Conservation (phyloP, 2,329 filamentous ascomycete species). For the Calonectria pauciramosa region DNA sequence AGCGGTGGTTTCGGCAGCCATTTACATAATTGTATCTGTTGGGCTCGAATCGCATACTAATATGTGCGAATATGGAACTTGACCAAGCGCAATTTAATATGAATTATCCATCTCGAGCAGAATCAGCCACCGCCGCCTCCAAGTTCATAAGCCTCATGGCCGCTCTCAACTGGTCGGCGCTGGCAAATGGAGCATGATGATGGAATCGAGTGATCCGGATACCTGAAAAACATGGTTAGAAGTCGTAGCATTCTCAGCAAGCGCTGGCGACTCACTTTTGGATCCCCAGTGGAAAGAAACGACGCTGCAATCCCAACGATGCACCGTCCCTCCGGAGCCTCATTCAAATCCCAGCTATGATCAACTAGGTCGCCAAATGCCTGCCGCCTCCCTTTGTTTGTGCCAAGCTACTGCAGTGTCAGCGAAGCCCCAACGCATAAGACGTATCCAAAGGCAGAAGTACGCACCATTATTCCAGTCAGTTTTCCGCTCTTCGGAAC, state of each 20-base stretch:
- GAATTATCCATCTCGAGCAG: no score
- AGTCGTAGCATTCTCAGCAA: neutral
- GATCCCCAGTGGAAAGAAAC: neutral
- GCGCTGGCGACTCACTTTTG: neutral
- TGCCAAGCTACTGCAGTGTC: neutral
- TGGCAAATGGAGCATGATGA: neutral
- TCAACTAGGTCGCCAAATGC: neutral
- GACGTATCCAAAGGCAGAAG: no score
- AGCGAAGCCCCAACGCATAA: neutral
- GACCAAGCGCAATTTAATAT: no score
- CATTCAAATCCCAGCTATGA: neutral
- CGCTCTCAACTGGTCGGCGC: neutral
- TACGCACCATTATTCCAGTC: constrained; percentile 17
- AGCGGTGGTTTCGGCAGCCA: no score
- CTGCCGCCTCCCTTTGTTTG: neutral
- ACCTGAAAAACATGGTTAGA: neutral
- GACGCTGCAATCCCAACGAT: constrained; percentile 9
- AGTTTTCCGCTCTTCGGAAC: neutral
- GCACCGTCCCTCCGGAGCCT: neutral
- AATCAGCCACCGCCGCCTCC: no score
- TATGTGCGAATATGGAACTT: no score
- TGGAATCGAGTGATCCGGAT: neutral
- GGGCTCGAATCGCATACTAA: no score
- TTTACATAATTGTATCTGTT: no score
- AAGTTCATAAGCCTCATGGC: no score